Evolutionary conservation across 495 filamentous ascomycete genomes (phyloP), one percentile per base, ranked within the genome.

Genomic region (Pyrenula aspistea): DNA sequence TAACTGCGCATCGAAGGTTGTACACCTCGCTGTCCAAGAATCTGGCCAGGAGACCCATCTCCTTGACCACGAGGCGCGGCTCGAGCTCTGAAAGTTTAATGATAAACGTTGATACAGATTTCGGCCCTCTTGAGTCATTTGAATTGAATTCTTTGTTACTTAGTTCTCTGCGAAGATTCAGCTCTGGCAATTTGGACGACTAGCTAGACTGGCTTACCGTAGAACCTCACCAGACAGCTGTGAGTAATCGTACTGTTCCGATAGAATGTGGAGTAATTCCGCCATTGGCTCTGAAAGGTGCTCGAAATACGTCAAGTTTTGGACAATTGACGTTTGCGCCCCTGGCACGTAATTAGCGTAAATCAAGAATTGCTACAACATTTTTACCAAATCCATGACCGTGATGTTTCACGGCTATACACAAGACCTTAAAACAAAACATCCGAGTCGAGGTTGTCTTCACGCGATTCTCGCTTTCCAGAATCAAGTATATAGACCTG

Each of bases 271-370:
- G 0, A 97, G 74, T 62, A 97, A 95, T 68, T 99, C 93, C 21
- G 93, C 94, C 93, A 99, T 99, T 0, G 94, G 94, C 66, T 99
- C 93, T 0, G 93, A 90, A 15, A 99, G 72, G 68, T 99, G 93
- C 68, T 99, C 93, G 57, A 96, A 99, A 69, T 99, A 99, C 0
- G 94, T 93, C 56, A 99, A 72, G 63, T 91, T 97, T 65, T 97
- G 93, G 51, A 96, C 88, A 66, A 97, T 95, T 10, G 91, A 94
- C 3, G 94, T 97, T 81, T 97, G 93, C 21, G 93, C 94, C 52
- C 89, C 92, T 96, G 58, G 20, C n/a, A 25, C 21, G 15, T 15
- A 2, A 19, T 68, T 48, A 73, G 64, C 24, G 51, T 24, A 2
- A 24, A n/a, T 42, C 21, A 47, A 19, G 20, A 22, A 2, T 19